Evolutionary conservation across 768 basidiomycete species (phyloP), one percentile per base, ranked within the genome.

Genomic region (Amanita thiersii): DNA sequence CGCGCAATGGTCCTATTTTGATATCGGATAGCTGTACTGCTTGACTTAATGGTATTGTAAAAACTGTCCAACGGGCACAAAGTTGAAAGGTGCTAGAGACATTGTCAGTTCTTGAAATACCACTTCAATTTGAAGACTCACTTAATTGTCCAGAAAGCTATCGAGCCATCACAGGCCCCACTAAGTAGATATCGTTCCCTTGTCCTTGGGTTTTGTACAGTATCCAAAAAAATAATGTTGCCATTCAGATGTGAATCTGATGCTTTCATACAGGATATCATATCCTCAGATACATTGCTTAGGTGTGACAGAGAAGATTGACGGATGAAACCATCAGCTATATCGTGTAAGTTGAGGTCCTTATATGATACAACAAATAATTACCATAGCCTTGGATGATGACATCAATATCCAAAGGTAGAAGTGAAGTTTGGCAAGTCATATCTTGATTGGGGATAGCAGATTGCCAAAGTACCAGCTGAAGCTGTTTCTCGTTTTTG

Each of bases 151-250:
- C 87, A 92, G 42, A 88, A 65, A 0, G 75, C 77, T 18, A 92
- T 69, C 0, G 81, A 79, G 2, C 90, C 90, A 51, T 88, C 85
- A 43, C 85, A 81, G 0, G 71, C 74, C 2, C 89, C 87, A 10
- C 84, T 88, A 10, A 88, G 61, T 11, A 93, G 62, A 23, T 77
- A 72, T 12, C 61, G 70, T 46, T 86, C 77, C 26, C 70, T 71
- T 1, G 79, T 82, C 26, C 77, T 57, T 12, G 66, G 62, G 48
- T 83, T 81, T 37, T 72, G 68, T 6, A 77, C 67, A 12, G 71
- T 48, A 50, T 80, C 73, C 23, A 91, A 57, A 7, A 62, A 56
- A 23, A 69, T 48, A 45, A 89, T 55, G 39, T 47, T 47, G 0
- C 73, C 79, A 39, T 63, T 56, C 12, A 88, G 52, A 2, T 76